These are phyloP conservation scores for Boletus rufocinnamomeus DNA, from an alignment of 768 basidiomycete species.

Conservation along the genomic window DNA sequence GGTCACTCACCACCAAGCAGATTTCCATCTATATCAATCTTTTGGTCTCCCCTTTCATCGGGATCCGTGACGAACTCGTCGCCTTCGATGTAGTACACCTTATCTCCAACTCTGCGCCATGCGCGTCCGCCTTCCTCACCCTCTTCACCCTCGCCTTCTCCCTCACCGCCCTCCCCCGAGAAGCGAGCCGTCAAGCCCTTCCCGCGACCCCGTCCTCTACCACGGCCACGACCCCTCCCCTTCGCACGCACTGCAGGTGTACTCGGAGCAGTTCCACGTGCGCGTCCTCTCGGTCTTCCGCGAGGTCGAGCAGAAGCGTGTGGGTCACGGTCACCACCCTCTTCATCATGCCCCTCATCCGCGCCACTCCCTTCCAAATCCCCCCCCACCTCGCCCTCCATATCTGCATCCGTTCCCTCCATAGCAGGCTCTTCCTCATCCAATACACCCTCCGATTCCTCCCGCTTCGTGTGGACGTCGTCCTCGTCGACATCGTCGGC, in stretches of 20 bases:
- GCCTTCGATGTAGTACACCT: constrained; percentile 75
- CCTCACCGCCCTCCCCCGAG: constrained; percentile 40
- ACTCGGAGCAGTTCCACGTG: constrained; percentile 32
- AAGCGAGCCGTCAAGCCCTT: constrained; percentile 32
- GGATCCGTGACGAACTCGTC: constrained; percentile 88
- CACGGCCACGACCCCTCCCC: constrained; percentile 42
- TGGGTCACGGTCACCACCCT: constrained; percentile 38
- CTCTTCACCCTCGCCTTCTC: constrained; percentile 42
- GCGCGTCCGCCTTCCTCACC: constrained; percentile 55
- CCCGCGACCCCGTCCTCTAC: constrained; percentile 43
- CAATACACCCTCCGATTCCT: constrained; percentile 33
- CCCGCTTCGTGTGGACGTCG: constrained; percentile 30
- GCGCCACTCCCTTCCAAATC: constrained; percentile 34
- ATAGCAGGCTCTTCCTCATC: constrained; percentile 35
- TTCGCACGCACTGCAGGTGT: constrained; percentile 37
- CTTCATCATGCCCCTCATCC: constrained; percentile 34
- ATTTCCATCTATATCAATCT: constrained; percentile 85
- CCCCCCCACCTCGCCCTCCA: constrained; percentile 33
- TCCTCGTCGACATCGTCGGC: constrained; percentile 27
- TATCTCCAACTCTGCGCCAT: constrained; percentile 72
- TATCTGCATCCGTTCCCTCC: constrained; percentile 30
- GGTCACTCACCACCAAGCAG: constrained; percentile 72
- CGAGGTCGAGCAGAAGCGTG: constrained; percentile 37
- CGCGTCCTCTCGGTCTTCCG: constrained; percentile 41
- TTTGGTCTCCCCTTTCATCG: constrained; percentile 85